Evolutionary conservation across 768 basidiomycete species (phyloP), one percentile per base, ranked within the genome.

Genomic region (Tylopilus felleus): DNA sequence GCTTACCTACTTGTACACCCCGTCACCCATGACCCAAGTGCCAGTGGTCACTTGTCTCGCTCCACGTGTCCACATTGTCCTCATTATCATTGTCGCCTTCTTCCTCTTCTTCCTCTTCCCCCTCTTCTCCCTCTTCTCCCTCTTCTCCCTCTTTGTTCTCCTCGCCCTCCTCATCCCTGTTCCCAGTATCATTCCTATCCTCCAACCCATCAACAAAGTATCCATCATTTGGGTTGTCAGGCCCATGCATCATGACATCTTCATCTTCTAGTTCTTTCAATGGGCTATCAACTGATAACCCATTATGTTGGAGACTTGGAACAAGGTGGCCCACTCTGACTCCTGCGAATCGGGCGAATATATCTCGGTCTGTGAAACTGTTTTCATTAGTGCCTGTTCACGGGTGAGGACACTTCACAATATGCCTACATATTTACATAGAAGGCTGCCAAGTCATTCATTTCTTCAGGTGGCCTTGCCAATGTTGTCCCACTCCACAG

Each of bases 391-490:
- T 5, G 17, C 10, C 12, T 45, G 8, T 33, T 33, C 31, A 33
- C 4, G 2, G 10, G 17, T 28, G 17, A 28, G 27, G 43, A 27
- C 27, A 9, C 17, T 39, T 22, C 31, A 13, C 49, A 33, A 10
- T 33, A 33, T 12, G 9, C 29, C 12, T 13, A 55, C 57, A 58
- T 58, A 4, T 58, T 55, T 10, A 53, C 27, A 39, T 57, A 57
- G 29, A 48, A 57, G 10, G 22, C 45, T 4, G 42, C 36, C 51
- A 43, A 52, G 8, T 52, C 36, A n/a, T 52, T 43, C 10, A 14
- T 14, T 3, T 52, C 51, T 0, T 43, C 44, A 5, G 43, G 21
- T 5, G 21, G 36, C 10, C 44, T 17, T 5, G 35, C 51, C 6
- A 52, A 8, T 2, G 27, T 38, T 1, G 27, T 5, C 1, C 43